Evolutionary conservation across 768 basidiomycete species (phyloP).

Genomic region (Boletus speciosus): DNA sequence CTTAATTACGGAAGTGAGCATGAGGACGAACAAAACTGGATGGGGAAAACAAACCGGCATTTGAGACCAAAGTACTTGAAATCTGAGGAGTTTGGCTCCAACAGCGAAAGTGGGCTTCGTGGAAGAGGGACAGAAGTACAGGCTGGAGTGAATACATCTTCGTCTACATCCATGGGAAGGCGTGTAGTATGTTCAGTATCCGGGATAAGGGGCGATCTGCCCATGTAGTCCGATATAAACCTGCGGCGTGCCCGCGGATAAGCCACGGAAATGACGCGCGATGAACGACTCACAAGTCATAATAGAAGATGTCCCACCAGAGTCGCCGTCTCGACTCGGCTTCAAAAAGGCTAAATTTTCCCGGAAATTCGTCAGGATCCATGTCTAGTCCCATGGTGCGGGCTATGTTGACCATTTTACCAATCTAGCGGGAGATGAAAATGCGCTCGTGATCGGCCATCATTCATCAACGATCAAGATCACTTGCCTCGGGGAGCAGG

Average conservation of each 20-base stretch:
- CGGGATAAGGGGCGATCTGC: slow-evolving; percentile 57
- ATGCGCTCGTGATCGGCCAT: slow-evolving; percentile 13
- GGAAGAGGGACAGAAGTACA: slow-evolving; percentile 45
- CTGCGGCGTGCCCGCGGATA: slow-evolving; percentile 35
- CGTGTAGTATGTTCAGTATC: slow-evolving; percentile 53
- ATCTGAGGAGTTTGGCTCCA: slow-evolving; percentile 32
- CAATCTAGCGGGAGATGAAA: slow-evolving; percentile 40
- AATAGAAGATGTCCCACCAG: slow-evolving; percentile 81
- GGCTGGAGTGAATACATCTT: slow-evolving; percentile 46
- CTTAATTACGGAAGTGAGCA: slow-evolving; percentile 31
- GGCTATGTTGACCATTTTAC: slow-evolving; percentile 67
- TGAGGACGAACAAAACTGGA: neutral
- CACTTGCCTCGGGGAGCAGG: slow-evolving; percentile 27
- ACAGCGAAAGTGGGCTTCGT: slow-evolving; percentile 21
- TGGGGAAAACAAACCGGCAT: slow-evolving; percentile 47
- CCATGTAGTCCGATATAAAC: slow-evolving; percentile 66
- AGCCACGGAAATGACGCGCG: neutral
- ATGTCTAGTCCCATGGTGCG: slow-evolving; percentile 58
- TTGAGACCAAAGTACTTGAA: slow-evolving; percentile 53
- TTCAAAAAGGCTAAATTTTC: slow-evolving; percentile 47
- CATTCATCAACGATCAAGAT: slow-evolving; percentile 27
- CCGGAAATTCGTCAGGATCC: slow-evolving; percentile 54
- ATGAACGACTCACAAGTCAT: slow-evolving; percentile 61
- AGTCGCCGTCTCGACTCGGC: slow-evolving; percentile 52
- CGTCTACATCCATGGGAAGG: slow-evolving; percentile 56